phyloP scores from a whole-genome alignment of 192 early-diverging fungal genomes.

The Coemansia sp. region DNA sequence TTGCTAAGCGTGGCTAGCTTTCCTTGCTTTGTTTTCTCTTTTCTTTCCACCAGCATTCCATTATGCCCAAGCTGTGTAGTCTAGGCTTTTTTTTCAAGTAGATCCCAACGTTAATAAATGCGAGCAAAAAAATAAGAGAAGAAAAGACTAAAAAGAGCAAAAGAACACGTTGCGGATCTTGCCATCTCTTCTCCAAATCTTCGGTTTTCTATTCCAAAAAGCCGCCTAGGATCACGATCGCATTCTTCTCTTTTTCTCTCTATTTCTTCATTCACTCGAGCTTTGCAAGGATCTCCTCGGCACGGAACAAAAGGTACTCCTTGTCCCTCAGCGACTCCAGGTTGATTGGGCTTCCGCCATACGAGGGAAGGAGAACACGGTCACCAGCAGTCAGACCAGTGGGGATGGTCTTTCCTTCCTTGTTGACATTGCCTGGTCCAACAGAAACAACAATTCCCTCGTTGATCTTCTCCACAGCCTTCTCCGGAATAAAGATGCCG shows the following conservation, averaged over 20 bases:
- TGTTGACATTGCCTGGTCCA: constrained; percentile 86
- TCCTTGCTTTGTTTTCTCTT: neutral
- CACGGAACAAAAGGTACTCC: constrained; percentile 91
- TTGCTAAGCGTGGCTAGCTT: constrained; percentile 17
- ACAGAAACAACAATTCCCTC: constrained; percentile 94
- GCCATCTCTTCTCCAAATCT: too few species aligned
- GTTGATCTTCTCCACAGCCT: constrained; percentile 96
- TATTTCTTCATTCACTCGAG: constrained; percentile 53
- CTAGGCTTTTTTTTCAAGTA: neutral
- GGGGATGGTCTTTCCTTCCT: constrained; percentile 81
- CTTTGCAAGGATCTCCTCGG: constrained; percentile 94
- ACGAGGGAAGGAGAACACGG: constrained; percentile 92
- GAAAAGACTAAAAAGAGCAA: too few species aligned
- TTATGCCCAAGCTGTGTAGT: neutral
- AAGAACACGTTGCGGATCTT: neutral
- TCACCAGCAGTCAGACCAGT: constrained; percentile 87
- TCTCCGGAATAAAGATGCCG: constrained; percentile 97
- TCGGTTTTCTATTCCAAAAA: too few species aligned
- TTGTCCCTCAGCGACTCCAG: constrained; percentile 67
- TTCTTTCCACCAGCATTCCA: constrained; percentile 1
- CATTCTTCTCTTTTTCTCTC: neutral
- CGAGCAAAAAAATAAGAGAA: too few species aligned
- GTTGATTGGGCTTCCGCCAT: constrained; percentile 94
- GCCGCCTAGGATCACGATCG: too few species aligned
- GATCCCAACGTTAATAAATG: neutral